phyloP scores from a whole-genome alignment of 1,284 basidiomycete species.

The Trametes hirsuta region DNA sequence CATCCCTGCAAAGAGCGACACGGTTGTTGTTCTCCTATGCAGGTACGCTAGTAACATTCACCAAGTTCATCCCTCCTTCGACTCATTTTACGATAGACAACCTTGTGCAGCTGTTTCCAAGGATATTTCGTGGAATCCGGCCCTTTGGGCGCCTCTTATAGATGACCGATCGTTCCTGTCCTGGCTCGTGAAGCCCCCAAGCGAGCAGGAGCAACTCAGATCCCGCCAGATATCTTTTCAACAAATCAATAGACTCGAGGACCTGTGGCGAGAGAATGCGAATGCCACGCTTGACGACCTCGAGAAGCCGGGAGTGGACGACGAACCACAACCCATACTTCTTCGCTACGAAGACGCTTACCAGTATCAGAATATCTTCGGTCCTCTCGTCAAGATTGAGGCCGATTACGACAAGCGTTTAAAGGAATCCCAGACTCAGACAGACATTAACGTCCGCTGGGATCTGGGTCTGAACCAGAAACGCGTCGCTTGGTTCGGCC shows the following conservation, averaged over 20 bases:
- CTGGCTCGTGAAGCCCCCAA: constrained; percentile 98
- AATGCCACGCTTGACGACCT: constrained; percentile 95
- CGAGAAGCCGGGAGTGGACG: constrained; percentile 95
- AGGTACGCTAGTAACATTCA: constrained; percentile 57
- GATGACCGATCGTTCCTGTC: constrained; percentile 98
- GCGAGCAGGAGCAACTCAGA: constrained; percentile 92
- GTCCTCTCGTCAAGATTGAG: constrained; percentile 98
- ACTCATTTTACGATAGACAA: constrained; percentile 59
- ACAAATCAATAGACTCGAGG: constrained; percentile 97
- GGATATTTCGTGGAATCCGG: constrained; percentile 98
- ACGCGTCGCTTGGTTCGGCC: constrained; percentile 93
- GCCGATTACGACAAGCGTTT: constrained; percentile 98
- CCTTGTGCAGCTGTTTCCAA: constrained; percentile 97
- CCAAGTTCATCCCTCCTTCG: background rate
- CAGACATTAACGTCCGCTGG: constrained; percentile 95
- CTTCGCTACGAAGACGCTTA: constrained; percentile 97
- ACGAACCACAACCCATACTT: constrained; percentile 92
- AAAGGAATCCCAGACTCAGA: constrained; percentile 98
- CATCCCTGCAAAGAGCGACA: constrained; percentile 98
- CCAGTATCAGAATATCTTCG: constrained; percentile 99
- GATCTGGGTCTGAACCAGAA: constrained; percentile 98
- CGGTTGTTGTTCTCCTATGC: constrained; percentile 97
- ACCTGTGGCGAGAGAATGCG: constrained; percentile 97
- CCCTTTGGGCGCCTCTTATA: constrained; percentile 97
- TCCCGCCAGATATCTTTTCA: constrained; percentile 96